phyloP scores from a whole-genome alignment of 2,329 filamentous ascomycete genomes.

The Helotiales sp. region DNA sequence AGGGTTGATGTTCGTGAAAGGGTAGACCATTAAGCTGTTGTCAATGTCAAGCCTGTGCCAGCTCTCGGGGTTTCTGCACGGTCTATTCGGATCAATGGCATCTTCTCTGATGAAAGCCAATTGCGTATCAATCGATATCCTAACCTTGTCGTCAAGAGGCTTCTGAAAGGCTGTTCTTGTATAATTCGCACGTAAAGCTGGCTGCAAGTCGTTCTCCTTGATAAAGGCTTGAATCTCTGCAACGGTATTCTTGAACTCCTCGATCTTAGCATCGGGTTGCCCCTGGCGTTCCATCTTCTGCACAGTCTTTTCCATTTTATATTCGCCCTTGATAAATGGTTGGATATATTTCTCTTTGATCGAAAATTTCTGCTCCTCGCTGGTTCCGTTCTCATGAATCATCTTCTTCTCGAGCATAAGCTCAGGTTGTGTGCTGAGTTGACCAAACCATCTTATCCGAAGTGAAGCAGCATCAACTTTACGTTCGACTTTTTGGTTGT shows the following conservation, averaged over 20 bases:
- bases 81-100: slow-evolving; percentile 76
- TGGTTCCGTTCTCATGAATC: slow-evolving; percentile 72
- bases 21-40: slow-evolving; percentile 76
- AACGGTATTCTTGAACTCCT: slow-evolving; percentile 70
- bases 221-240: slow-evolving; percentile 79
- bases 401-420: slow-evolving; percentile 90
- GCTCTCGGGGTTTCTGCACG: slow-evolving; percentile 81
- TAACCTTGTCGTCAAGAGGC: slow-evolving; percentile 83
- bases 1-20: slow-evolving; percentile 83
- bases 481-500: slow-evolving; percentile 79
- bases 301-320: slow-evolving; percentile 88
- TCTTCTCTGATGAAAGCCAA: slow-evolving; percentile 83
- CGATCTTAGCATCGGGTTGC: slow-evolving; percentile 63
- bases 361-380: slow-evolving; percentile 75
- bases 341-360: slow-evolving; percentile 96
- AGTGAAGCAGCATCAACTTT: slow-evolving; percentile 77
- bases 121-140: slow-evolving; percentile 91
- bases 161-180: slow-evolving; percentile 95
- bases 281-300: slow-evolving; percentile 82
- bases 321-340: slow-evolving; percentile 81
- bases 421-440: slow-evolving; percentile 74
- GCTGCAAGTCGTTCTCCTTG: slow-evolving; percentile 73
- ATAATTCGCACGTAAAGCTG: slow-evolving; percentile 89
- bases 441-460: slow-evolving; percentile 88
- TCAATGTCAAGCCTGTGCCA: slow-evolving; percentile 96